Evolutionary conservation across 768 basidiomycete genomes (phyloP).

Genomic region (Auriculariales sp.): DNA sequence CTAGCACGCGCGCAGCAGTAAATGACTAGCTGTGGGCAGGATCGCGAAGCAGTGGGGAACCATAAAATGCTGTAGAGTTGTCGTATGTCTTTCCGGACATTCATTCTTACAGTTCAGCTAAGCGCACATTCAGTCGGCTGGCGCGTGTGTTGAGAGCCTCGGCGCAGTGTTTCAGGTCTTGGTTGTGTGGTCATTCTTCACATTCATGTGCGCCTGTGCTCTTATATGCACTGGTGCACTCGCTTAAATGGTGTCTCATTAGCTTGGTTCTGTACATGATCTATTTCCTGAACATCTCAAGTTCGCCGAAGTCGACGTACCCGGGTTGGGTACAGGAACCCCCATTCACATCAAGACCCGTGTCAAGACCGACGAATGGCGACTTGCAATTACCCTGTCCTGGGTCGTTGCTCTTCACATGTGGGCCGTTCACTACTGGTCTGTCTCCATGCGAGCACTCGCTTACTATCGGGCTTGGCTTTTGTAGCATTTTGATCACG

Average conservation of each 20-base stretch:
- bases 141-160: conserved; percentile 62
- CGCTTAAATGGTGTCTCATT: neutral
- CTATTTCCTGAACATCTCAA: conserved; percentile 84
- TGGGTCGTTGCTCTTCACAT: conserved; percentile 60
- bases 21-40: conserved; percentile 27
- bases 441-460: neutral
- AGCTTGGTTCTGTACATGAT: conserved; percentile 84
- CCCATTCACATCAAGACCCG: conserved; percentile 23
- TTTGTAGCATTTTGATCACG: conserved; percentile 34
- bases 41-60: conserved; percentile 74
- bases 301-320: conserved; percentile 33
- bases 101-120: neutral
- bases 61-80: conserved; percentile 61
- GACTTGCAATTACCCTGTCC: conserved; percentile 57
- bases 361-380: conserved; percentile 55
- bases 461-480: neutral
- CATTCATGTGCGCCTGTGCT: conserved; percentile 52
- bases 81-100: conserved; percentile 34
- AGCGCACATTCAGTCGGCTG: conserved; percentile 32
- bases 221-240: neutral
- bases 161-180: conserved; percentile 74
- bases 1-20: conserved; percentile 1
- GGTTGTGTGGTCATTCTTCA: conserved; percentile 76
- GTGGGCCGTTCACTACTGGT: conserved; percentile 29
- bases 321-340: conserved; percentile 3